Evolutionary conservation across 495 filamentous ascomycete genomes (phyloP).

Genomic region (Penicillium verhagenii): DNA sequence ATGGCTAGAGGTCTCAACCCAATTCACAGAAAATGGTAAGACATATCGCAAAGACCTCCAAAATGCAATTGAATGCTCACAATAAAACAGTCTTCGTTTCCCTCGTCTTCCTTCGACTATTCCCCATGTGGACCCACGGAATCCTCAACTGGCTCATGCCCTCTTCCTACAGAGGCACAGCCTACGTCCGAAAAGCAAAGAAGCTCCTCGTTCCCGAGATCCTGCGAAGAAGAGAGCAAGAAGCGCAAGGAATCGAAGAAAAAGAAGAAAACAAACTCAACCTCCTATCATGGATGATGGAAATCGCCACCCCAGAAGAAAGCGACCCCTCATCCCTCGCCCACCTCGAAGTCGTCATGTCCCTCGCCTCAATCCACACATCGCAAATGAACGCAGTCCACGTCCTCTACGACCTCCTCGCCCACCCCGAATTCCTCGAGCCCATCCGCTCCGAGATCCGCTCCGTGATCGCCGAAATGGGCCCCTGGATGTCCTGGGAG

Average conservation of each 20-base stretch:
- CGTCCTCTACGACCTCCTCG: background rate
- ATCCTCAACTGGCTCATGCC: background rate
- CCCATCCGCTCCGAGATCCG: background rate
- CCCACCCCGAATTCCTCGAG: background rate
- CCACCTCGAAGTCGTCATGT: background rate
- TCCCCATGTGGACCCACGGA: background rate
- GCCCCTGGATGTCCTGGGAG: background rate
- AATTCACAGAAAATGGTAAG: constrained; percentile 1
- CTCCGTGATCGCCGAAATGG: background rate
- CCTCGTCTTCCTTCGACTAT: background rate
- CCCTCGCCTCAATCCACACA: background rate
- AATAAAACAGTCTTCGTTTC: background rate
- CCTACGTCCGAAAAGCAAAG: background rate
- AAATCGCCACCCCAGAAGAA: background rate
- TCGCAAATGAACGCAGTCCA: background rate
- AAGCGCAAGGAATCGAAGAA: background rate
- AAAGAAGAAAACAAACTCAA: background rate
- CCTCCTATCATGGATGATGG: constrained; percentile 1
- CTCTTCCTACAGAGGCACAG: background rate
- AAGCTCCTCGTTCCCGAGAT: background rate
- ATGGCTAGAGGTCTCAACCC: background rate
- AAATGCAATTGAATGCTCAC: background rate
- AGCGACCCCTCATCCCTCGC: background rate
- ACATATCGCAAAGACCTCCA: no score
- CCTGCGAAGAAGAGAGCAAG: background rate